These are phyloP conservation scores for Rhodofomes roseus DNA, from an alignment of 1,284 basidiomycete genomes.

Conservation along the genomic window DNA sequence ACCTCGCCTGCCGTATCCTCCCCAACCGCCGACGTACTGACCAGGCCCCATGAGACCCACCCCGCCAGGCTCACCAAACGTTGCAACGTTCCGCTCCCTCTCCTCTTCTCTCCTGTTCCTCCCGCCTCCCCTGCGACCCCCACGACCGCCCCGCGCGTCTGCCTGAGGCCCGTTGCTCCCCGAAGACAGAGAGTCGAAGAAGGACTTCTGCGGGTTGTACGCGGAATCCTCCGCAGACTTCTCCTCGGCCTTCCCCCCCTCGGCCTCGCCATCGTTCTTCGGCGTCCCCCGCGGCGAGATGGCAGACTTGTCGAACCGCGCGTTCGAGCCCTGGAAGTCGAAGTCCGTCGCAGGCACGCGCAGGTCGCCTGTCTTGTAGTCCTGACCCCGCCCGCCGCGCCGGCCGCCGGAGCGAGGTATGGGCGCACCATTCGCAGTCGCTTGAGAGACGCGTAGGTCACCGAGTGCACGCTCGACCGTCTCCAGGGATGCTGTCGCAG, in stretches of 20 bases:
- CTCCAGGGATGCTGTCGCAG: slow-evolving; percentile 71
- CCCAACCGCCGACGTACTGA: slow-evolving; percentile 51
- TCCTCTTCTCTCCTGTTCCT: slow-evolving; percentile 74
- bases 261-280: slow-evolving; percentile 23
- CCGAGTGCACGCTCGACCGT: slow-evolving; percentile 78
- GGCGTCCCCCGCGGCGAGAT: slow-evolving; percentile 27
- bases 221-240: slow-evolving; percentile 36
- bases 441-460: slow-evolving; percentile 58
- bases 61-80: slow-evolving; percentile 78
- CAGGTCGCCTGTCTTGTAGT: slow-evolving; percentile 34
- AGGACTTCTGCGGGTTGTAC: slow-evolving; percentile 73
- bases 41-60: slow-evolving; percentile 69
- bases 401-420: slow-evolving; percentile 32
- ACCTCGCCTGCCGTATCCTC: slow-evolving; percentile 46
- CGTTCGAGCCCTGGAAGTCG: slow-evolving; percentile 72
- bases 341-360: slow-evolving; percentile 67
- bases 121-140: slow-evolving; percentile 46
- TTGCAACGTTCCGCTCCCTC: slow-evolving; percentile 73
- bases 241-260: slow-evolving; percentile 17
- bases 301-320: slow-evolving; percentile 71
- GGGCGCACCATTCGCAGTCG: slow-evolving; percentile 16
- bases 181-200: slow-evolving; percentile 75
- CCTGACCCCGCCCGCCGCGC: slow-evolving; percentile 36
- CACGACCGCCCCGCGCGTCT: slow-evolving; percentile 30
- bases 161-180: slow-evolving; percentile 30